Conservation (phyloP, 1,284 basidiomycete species). For the Sporisorium reilianum region DNA sequence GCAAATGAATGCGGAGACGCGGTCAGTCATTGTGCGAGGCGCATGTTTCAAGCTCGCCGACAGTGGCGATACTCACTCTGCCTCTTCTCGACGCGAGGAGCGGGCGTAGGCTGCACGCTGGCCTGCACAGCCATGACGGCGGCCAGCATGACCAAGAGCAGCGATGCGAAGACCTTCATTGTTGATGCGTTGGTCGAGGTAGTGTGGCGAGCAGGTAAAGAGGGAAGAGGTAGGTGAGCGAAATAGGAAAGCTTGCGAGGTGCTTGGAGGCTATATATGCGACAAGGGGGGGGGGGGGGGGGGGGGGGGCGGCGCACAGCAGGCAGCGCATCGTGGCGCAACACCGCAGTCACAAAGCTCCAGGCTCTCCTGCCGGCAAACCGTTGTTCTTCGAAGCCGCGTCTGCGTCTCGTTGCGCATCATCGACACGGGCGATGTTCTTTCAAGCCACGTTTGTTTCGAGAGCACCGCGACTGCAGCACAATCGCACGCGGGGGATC, state of each 20-base stretch:
- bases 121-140: conserved; percentile 31
- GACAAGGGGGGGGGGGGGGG: background rate
- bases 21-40: background rate
- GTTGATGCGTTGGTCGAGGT: background rate
- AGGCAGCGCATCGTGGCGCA: background rate
- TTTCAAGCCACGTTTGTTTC: background rate
- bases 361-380: background rate
- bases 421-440: background rate
- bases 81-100: conserved; percentile 39
- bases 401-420: background rate
- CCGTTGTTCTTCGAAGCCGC: background rate
- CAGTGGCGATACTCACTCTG: conserved; percentile 20
- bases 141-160: conserved; percentile 28
- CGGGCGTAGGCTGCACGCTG: conserved; percentile 32
- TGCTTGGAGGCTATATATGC: conserved; percentile 1
- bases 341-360: background rate
- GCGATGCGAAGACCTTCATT: conserved; percentile 37
- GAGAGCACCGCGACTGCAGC: background rate
- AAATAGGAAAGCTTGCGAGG: background rate
- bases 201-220: background rate
- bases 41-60: background rate
- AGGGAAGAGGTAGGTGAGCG: background rate
- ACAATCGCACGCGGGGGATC: background rate
- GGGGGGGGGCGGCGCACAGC: background rate
- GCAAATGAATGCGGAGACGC: background rate